phyloP scores from a whole-genome alignment of 2,329 filamentous ascomycete species.

The Hymenoscyphus salicellus region DNA sequence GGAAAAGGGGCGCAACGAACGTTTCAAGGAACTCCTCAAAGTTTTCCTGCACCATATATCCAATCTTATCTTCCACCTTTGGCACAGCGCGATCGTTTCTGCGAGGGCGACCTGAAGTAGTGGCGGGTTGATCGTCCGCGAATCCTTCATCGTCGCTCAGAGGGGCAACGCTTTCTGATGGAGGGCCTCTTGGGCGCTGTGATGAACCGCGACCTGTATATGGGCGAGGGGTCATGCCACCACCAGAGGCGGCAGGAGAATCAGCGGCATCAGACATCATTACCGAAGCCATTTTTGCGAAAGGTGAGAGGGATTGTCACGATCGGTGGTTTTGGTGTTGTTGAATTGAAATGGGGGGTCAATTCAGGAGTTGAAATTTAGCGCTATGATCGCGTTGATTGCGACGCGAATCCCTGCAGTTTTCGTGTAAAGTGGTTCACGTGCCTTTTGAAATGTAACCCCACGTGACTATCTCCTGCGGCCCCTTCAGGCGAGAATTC shows the following conservation, averaged over 20 bases:
- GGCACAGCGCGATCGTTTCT: conserved; percentile 55
- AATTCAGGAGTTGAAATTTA: conserved; percentile 24
- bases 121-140: conserved; percentile 62
- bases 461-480: too few relatives aligned
- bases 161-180: conserved; percentile 58
- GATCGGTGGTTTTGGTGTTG: conserved; percentile 18
- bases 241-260: conserved; percentile 26
- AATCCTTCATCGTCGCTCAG: conserved; percentile 64
- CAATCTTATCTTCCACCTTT: conserved; percentile 72
- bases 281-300: conserved; percentile 33
- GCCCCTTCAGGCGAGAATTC: too few relatives aligned
- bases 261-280: conserved; percentile 35
- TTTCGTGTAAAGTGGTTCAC: too few relatives aligned
- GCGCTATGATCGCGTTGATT: neutral
- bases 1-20: conserved; percentile 45
- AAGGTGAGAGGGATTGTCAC: conserved; percentile 15
- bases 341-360: conserved; percentile 12
- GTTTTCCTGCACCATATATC: conserved; percentile 68
- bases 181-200: conserved; percentile 43
- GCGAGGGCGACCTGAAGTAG: conserved; percentile 43
- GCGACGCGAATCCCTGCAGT: too few relatives aligned
- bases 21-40: conserved; percentile 79
- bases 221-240: conserved; percentile 28
- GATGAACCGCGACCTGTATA: conserved; percentile 32
- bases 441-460: too few relatives aligned